Evolutionary conservation across 2,329 filamentous ascomycete genomes (phyloP).

Genomic region (Penicillium carneum): DNA sequence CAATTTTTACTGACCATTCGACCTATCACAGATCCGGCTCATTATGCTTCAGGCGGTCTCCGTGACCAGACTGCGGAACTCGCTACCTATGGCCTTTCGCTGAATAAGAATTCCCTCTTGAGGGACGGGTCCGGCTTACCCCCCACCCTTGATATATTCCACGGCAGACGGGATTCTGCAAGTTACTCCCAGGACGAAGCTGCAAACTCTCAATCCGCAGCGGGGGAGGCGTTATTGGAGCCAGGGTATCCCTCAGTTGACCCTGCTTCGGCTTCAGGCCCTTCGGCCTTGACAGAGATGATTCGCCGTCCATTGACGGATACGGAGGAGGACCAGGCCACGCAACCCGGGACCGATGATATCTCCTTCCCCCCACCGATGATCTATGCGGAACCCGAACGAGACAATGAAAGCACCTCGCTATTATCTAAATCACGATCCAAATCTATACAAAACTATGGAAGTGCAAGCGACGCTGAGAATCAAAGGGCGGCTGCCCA

Average conservation of each 20-base stretch:
- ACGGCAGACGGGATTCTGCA: conserved; percentile 22
- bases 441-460: conserved; percentile 43
- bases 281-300: conserved; percentile 61
- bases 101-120: conserved; percentile 39
- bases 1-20: conserved; percentile 33
- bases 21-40: conserved; percentile 69
- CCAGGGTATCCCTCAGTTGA: conserved; percentile 25
- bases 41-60: conserved; percentile 77
- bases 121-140: conserved; percentile 40
- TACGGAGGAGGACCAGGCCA: conserved; percentile 31
- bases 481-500: conserved; percentile 31
- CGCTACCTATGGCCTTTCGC: conserved; percentile 77
- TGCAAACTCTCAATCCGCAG: conserved; percentile 24
- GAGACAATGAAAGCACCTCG: conserved; percentile 48
- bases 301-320: conserved; percentile 53
- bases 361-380: conserved; percentile 27
- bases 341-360: conserved; percentile 28
- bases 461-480: conserved; percentile 43
- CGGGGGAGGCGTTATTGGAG: conserved; percentile 26
- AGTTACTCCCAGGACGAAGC: conserved; percentile 27
- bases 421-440: conserved; percentile 44
- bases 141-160: conserved; percentile 43
- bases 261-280: conserved; percentile 46
- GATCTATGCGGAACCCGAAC: conserved; percentile 36
- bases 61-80: conserved; percentile 87